Percentiles rank a stretch among this genome's conserved stretches.
Conservation (phyloP, 768 basidiomycete species). For the Lactarius indigo region DNA sequence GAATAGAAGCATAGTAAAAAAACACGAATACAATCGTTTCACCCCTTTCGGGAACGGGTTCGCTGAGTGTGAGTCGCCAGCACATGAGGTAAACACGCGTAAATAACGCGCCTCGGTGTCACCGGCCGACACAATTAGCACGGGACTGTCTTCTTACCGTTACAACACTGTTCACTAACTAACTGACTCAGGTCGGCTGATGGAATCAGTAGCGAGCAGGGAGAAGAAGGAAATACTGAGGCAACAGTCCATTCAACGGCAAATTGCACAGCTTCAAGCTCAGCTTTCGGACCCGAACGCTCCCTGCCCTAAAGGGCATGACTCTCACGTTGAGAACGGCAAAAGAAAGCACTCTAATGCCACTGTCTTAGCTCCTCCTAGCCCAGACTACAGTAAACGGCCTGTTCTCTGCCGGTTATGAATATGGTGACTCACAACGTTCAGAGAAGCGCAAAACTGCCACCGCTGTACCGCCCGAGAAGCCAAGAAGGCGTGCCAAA, state of each 20-base stretch:
- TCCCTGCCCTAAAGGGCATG: conserved; percentile 27
- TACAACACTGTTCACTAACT: not conserved
- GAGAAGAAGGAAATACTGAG: conserved; percentile 36
- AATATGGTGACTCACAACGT: not conserved
- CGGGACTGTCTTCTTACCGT: not conserved
- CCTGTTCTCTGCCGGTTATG: not conserved
- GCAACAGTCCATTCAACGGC: conserved; percentile 48
- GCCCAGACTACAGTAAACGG: conserved; percentile 67
- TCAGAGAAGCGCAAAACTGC: conserved; percentile 46
- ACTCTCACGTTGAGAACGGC: conserved; percentile 34
- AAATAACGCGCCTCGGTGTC: conserved; percentile 28
- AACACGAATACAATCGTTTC: not conserved
- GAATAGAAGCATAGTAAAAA: conserved; percentile 1
- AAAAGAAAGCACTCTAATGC: conserved; percentile 46
- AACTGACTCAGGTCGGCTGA: conserved; percentile 27
- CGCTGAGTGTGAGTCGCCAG: conserved; percentile 15
- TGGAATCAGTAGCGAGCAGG: conserved; percentile 55
- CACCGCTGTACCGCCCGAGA: not conserved
- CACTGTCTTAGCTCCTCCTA: conserved; percentile 47
- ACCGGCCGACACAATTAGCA: not conserved
- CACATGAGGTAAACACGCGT: conserved; percentile 25
- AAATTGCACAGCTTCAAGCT: conserved; percentile 56
- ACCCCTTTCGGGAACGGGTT: conserved; percentile 9
- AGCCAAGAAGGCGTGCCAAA: not conserved
- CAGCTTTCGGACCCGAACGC: conserved; percentile 44